phyloP scores from a whole-genome alignment of 2,329 filamentous ascomycete species.

The Alternaria alternata region DNA sequence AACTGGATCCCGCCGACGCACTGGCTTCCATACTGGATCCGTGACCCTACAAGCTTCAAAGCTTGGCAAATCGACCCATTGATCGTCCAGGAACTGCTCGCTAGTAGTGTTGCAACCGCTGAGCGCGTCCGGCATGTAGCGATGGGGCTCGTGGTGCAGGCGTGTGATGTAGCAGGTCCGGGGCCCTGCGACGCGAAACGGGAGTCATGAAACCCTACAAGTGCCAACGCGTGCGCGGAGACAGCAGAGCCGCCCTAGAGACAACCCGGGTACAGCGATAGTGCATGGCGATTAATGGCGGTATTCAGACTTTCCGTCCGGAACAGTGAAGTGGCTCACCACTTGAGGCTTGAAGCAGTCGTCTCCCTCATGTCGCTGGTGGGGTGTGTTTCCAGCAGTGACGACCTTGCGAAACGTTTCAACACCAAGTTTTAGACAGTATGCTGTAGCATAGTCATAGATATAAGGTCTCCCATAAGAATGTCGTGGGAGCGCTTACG shows the following conservation, averaged over 20 bases:
- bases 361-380: conserved; percentile 22
- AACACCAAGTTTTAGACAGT: conserved; percentile 23
- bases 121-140: conserved; percentile 27
- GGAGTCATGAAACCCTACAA: conserved; percentile 44
- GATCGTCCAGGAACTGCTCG: conserved; percentile 39
- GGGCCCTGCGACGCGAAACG: conserved; percentile 49
- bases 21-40: conserved; percentile 40
- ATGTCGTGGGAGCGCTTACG: conserved; percentile 7
- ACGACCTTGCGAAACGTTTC: conserved; percentile 32
- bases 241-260: conserved; percentile 37
- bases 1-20: conserved; percentile 44
- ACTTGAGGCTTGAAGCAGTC: conserved; percentile 28
- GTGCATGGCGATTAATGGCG: conserved; percentile 41
- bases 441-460: not conserved
- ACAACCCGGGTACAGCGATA: conserved; percentile 22
- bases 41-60: conserved; percentile 44
- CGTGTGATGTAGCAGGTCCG: conserved; percentile 48
- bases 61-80: conserved; percentile 40
- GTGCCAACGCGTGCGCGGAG: conserved; percentile 47
- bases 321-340: conserved; percentile 32
- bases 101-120: conserved; percentile 39
- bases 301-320: conserved; percentile 37
- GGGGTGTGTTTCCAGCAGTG: conserved; percentile 21
- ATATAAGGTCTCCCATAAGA: not conserved
- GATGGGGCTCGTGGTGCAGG: conserved; percentile 41